Base-by-base conservation (phyloP, 805 yeast species). In the Metschnikowia hibisci region DNA sequence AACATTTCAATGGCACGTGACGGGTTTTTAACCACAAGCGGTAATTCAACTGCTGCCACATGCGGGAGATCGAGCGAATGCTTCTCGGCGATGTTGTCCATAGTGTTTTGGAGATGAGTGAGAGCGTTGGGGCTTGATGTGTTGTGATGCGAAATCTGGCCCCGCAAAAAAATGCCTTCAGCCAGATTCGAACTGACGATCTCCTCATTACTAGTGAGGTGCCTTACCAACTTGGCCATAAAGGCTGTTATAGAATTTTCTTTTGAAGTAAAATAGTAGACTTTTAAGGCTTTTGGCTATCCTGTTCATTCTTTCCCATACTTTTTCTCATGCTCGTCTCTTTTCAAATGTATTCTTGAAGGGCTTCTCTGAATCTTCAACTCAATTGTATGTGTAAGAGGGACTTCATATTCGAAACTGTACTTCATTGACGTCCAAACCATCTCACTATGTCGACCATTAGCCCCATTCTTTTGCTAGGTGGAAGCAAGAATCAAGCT, bases 21-120 rank as follows among this genome's bases (percentile, higher is more conserved):
- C 0, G 77, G 64, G 57, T 89, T 74, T 30, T 73, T 71, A 6
- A 90, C 90, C 13, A 74, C 71, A 25, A 88, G 63, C 0, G 97
- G 97, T 46, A 84, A 73, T 56, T 90, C 97, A 13, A 90, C 76
- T 2, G 90, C 77, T 4, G 85, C 73, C 18, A 80, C 80, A 52
- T 81, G 80, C 7, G 95, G 93, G 1, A 86, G 72, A 52, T 86
- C 93, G 56, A 87, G 62, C 9, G 84, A 74, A 56, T 74, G 76
- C 50, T 74, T 77, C 36, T 74, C 71, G 1, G 86, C 87, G 22
- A 38, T 39, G 13, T 42, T 38, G 31, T 42, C 45, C 50, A 48
- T 50, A 27, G 42, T 37, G 41, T 29, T 14, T 14, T 26, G 23
- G 10, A 11, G 29, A 22, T 22, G n/a, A 9, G 7, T 30, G 34